Base-by-base conservation (phyloP, 495 filamentous ascomycete species). In the Hypomontagnella monticulosa region DNA sequence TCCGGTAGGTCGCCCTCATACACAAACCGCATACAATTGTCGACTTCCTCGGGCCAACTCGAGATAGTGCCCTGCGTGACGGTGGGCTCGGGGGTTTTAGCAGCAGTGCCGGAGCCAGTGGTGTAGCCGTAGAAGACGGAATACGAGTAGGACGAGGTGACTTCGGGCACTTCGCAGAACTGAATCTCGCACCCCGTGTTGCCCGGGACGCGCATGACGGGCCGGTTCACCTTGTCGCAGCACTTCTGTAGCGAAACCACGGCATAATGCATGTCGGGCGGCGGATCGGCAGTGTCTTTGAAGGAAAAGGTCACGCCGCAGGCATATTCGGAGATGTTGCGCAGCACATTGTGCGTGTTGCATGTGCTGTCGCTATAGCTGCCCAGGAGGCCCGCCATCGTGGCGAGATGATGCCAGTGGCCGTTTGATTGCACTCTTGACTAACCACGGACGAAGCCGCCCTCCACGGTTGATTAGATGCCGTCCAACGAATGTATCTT, bases 121-220 rank as follows among this genome's bases (percentile, higher is more conserved):
- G 46, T 33, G 51, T 54, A 58, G 33, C 27, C 57, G 51, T 61
- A 47, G 9, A 32, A 6, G 16, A 66, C 62, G 15, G 61, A 51
- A 5, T 40, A 7, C 0, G 57, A 46, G 46, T 43, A 57, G 10
- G 61, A 60, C 0, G 66, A 57, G 7, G 67, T 61, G 34, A 49
- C 50, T 1, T 30, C 38, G 44, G 64, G 58, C 3, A 64, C 40
- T 1, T 48, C 15, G 51, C 68, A 71, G 56, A 64, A 71, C 20
- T 71, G 68, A 5, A 71, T 71, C 59, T 71, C 68, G 63, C 68
- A 71, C 18, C 59, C 68, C 37, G 60, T 71, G 46, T 71, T 71
- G 9, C 64, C 68, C 1, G 68, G 68, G 37, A 71, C 68, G 37
- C 68, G 68, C 40, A 64, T 27, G n/a, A 71, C 44, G n/a, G 63